These are phyloP conservation scores for Laetiporus sulphureus DNA, from an alignment of 1,284 basidiomycete species.

Conservation along the genomic window DNA sequence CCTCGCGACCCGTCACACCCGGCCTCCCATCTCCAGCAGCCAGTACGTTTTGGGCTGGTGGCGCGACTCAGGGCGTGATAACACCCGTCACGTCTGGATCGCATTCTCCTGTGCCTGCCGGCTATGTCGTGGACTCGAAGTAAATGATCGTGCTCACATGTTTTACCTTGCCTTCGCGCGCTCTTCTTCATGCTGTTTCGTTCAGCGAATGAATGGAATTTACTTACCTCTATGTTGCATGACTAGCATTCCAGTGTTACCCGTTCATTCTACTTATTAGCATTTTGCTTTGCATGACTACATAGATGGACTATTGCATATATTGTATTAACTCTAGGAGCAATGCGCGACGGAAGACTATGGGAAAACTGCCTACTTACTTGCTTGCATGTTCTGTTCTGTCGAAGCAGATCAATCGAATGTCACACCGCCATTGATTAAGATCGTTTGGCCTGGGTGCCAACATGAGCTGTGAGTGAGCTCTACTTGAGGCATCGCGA, in stretches of 20 bases:
- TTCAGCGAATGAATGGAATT: background rate
- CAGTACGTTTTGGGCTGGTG: slow-evolving; percentile 3
- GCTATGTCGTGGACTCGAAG: slow-evolving; percentile 9
- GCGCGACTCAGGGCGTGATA: slow-evolving; percentile 5
- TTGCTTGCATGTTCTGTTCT: background rate
- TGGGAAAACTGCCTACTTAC: too few species aligned
- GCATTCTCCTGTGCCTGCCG: slow-evolving; percentile 3
- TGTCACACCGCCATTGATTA: slow-evolving; percentile 8
- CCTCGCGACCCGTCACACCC: slow-evolving; percentile 61
- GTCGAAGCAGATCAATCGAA: slow-evolving; percentile 3
- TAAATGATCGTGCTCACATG: background rate
- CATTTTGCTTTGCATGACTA: background rate
- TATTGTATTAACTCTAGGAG: slow-evolving; percentile 5
- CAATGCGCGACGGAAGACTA: too few species aligned
- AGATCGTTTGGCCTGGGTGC: slow-evolving; percentile 10
- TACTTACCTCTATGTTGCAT: background rate
- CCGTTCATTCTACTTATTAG: slow-evolving; percentile 4
- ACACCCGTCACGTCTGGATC: slow-evolving; percentile 7
- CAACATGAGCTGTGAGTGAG: background rate
- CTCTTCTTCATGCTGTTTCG: slow-evolving; percentile 5
- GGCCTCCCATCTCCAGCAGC: slow-evolving; percentile 20
- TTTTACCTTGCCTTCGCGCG: background rate
- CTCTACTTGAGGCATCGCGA: background rate
- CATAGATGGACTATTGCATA: background rate
- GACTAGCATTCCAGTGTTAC: too few species aligned